Base-by-base conservation (phyloP, 176 grass and related monocot species). In the Triticum timopheevii region DNA sequence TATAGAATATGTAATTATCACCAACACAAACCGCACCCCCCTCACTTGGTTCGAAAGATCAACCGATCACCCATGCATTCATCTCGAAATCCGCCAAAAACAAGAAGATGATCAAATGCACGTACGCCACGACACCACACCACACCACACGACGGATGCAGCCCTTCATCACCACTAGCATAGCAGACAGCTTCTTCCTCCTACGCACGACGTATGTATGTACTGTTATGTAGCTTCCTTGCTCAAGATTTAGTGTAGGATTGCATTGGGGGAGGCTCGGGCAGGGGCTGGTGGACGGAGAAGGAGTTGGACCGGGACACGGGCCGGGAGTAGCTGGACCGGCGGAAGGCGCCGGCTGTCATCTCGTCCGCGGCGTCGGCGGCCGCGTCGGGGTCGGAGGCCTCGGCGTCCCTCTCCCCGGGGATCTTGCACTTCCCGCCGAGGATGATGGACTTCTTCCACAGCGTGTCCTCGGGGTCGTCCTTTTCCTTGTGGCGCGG, bases 381-480 rank as follows among this genome's bases (percentile, higher is more conserved):
- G 44, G 25, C 73, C 5, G 80, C 95, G 23, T 88, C 89, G 62
- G 81, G 86, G 71, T 63, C 80, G 23, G 42, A 19, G 3, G 13
- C 35, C 85, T 95, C 93, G 1, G 91, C 90, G 3, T 95, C 96
- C n/a, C 89, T 87, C 64, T 95, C 91, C 11, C 81, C 88, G 38
- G 89, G 91, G 72, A 98, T 88, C 90, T 63, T 87, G 89, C 90
- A 88, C 87, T 92, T 95, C 82, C 91, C 93, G 16, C 93, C 93
- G 61, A 95, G 87, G 69, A 98, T 95, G 88, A 98, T 98, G 42
- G 88, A 83, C 72, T 94, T 98, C 92, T 95, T 95, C 93, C 96
- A 98, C 67, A 95, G 85, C 81, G 87, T 88, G 77, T 96, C 92
- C 88, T 93, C 92, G 44, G 84, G 77, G 8, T 73, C 87, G 70